Evolutionary conservation across 2,329 filamentous ascomycete genomes (phyloP).

Genomic region (Rhynchosporium agropyri): DNA sequence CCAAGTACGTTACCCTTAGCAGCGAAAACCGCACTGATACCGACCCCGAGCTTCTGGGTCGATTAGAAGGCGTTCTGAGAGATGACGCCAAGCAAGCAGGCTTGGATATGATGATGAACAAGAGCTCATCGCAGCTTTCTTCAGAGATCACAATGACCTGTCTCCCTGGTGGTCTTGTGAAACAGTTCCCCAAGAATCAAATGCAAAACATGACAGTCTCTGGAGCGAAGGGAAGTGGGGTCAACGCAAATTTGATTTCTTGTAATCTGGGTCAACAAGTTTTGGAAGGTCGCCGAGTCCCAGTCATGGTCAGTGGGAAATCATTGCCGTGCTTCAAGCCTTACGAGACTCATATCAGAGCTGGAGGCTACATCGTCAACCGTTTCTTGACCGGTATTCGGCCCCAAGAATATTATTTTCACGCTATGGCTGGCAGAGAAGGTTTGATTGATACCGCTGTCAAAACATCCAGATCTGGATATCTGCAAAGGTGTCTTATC

Average conservation of each 20-base stretch:
- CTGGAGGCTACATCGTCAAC: constrained; percentile 91
- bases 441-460: constrained; percentile 98
- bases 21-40: constrained; percentile 62
- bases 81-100: constrained; percentile 90
- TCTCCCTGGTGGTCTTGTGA: constrained; percentile 80
- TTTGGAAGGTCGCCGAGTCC: constrained; percentile 90
- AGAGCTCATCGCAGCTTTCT: constrained; percentile 69
- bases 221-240: constrained; percentile 87
- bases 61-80: constrained; percentile 85
- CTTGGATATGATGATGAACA: constrained; percentile 86
- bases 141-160: constrained; percentile 76
- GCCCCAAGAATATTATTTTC: constrained; percentile 98
- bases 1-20: constrained; percentile 85
- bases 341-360: constrained; percentile 85
- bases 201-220: constrained; percentile 99
- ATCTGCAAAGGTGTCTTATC: constrained; percentile 94
- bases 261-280: constrained; percentile 97
- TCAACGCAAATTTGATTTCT: constrained; percentile 97
- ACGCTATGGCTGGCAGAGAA: constrained; percentile 98
- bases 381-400: constrained; percentile 97
- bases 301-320: constrained; percentile 97
- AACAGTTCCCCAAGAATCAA: constrained; percentile 93
- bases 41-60: constrained; percentile 71
- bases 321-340: constrained; percentile 91
- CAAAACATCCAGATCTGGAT: constrained; percentile 96